Evolutionary conservation across 176 grass and related monocot genomes (phyloP), one percentile per base, ranked within the genome.

Genomic region (Oryza meridionalis): DNA sequence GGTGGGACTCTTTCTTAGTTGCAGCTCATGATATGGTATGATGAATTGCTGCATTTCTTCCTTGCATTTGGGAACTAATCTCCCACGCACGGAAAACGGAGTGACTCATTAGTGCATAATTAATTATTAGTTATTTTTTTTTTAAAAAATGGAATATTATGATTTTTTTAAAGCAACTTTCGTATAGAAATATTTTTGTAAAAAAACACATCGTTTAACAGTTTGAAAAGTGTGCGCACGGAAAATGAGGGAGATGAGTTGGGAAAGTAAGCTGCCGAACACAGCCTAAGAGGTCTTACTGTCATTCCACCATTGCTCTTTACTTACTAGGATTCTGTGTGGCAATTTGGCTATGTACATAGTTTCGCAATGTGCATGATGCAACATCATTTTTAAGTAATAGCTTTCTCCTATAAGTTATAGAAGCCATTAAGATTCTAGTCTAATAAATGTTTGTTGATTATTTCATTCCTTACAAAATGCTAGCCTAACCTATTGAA

Each of bases 341-440:
- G 19, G 5, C 35, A 47, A 35, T 33, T 78, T 29, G 27, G 27
- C 10, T 84, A 69, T 33, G 6, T 49, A 14, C 45, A 59, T 45
- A 59, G 4, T 37, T 27, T 40, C 27, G 46, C 14, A 86, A 67
- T 55, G 46, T 77, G 42, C 19, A 40, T 19, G 73, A 67, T 55
- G 19, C 45, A 64, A 45, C 13, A 5, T 25, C 58, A 67, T 67
- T 46, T 16, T 72, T 72, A 75, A 49, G 21, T 11, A 73, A 13
- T 65, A 76, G 35, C 42, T 25, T 72, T 70, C 21, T 2, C n/a
- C 22, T 10, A 66, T 13, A 44, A 53, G 27, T 14, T 45, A 19
- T 75, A 81, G 29, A 81, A 63, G 15, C 69, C 50, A 38, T 21
- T 61, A 25, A 38, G 47, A 69, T 11, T 13, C 77, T 64, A 77